These are phyloP conservation scores for Hyparrhenia diplandra DNA, from an alignment of 176 grass and related monocot species.

Conservation along the genomic window DNA sequence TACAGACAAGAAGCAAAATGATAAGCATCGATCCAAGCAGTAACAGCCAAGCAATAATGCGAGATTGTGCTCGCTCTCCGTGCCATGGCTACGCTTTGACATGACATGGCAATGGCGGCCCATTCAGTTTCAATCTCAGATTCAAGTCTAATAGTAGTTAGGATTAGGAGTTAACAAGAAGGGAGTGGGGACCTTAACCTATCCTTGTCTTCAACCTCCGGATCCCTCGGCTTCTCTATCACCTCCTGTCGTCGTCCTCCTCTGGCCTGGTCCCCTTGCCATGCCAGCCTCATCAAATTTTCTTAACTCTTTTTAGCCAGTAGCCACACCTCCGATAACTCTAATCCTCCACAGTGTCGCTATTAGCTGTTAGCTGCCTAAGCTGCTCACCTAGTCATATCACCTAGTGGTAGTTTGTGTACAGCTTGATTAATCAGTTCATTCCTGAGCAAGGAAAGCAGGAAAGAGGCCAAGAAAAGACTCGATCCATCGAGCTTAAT, in stretches of 20 bases:
- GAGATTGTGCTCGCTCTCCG: not conserved
- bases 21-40: not conserved
- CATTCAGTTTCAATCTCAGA: too few relatives aligned
- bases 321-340: not conserved
- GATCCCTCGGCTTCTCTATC: not conserved
- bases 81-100: not conserved
- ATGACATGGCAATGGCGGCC: not conserved
- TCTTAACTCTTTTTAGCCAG: not conserved
- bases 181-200: not conserved
- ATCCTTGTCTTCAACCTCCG: not conserved
- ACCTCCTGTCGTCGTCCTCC: not conserved
- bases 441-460: not conserved
- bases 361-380: slow-evolving; percentile 4
- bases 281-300: slow-evolving; percentile 1
- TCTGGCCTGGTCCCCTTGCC: not conserved
- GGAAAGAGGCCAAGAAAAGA: not conserved
- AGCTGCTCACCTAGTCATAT: not conserved
- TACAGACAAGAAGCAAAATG: not conserved
- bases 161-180: not conserved
- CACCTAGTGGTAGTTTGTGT: not conserved
- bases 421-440: not conserved
- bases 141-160: not conserved
- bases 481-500: not conserved
- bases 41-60: not conserved
- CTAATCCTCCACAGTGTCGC: slow-evolving; percentile 4